Base-by-base conservation (phyloP, 129 eudicot genomes). In the Chrysanthemum makinoi region DNA sequence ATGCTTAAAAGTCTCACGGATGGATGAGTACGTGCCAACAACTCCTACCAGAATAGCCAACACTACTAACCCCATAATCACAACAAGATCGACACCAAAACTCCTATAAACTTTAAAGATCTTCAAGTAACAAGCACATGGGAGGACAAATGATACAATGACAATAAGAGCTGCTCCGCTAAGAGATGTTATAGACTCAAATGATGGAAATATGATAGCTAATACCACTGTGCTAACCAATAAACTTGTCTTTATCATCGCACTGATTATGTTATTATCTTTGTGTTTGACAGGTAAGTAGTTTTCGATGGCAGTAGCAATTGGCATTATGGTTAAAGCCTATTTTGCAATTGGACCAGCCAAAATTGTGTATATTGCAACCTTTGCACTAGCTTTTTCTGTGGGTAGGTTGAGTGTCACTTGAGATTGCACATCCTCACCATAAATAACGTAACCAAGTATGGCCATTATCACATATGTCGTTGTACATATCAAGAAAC, bases 91-190 rank as follows among this genome's bases (percentile, higher is more conserved):
- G 57, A 51, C 64, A 51, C 77, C 77, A 16, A 78, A 70, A 33
- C 48, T 63, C 30, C 65, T 61, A 46, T 76, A 60, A 50, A 76
- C 68, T 68, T 56, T 20, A 60, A 76, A 80, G 10, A 80, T 80
- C 71, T 80, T 80, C 72, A 68, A 35, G 71, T 80, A 80, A 64
- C 83, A 80, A 14, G 68, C 78, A 63, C 79, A 80, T 6, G 80
- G 80, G 58, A 80, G 47, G 66, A 74, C 18, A 46, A 68, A 68
- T 20, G 83, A 80, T 61, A 75, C 83, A 6, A 52, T 18, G 43
- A 68, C 83, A 18, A 74, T 58, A 35, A 80, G 72, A 24, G 72
- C 49, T 33, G 83, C 72, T 68, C 77, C 84, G 44, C 75, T 70
- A 26, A 80, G 77, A n/a, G 84, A 80, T 56, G 72, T 53, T 7